phyloP scores from a whole-genome alignment of 2,329 filamentous ascomycete genomes.

The Aspergillus fumigatiaffinis region DNA sequence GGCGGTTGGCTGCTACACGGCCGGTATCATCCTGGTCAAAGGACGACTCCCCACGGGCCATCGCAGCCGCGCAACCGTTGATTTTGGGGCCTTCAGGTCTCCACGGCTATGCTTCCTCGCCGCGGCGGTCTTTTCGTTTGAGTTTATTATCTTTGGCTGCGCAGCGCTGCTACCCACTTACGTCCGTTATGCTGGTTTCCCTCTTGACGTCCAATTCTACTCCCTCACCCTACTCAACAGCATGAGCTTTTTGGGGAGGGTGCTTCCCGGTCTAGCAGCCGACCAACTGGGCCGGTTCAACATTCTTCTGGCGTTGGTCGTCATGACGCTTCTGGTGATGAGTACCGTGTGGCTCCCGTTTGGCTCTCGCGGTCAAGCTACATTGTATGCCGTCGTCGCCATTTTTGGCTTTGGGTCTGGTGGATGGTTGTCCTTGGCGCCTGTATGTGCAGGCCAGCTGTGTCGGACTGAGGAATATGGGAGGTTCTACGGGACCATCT shows the following conservation, averaged over 20 bases:
- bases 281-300: slow-evolving; percentile 48
- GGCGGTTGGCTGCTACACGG: slow-evolving; percentile 29
- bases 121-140: slow-evolving; percentile 43
- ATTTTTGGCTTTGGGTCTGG: slow-evolving; percentile 50
- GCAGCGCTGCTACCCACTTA: slow-evolving; percentile 48
- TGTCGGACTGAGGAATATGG: slow-evolving; percentile 48
- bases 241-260: slow-evolving; percentile 41
- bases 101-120: slow-evolving; percentile 42
- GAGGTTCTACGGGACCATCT: slow-evolving; percentile 47
- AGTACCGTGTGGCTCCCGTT: slow-evolving; percentile 45
- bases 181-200: slow-evolving; percentile 35
- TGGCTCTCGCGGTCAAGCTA: slow-evolving; percentile 36
- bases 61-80: slow-evolving; percentile 31
- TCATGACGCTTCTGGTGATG: slow-evolving; percentile 40
- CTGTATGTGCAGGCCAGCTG: slow-evolving; percentile 46
- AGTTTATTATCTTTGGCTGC: slow-evolving; percentile 49
- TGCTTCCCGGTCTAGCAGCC: slow-evolving; percentile 43
- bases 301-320: slow-evolving; percentile 35
- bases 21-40: slow-evolving; percentile 31
- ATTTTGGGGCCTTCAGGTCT: slow-evolving; percentile 40
- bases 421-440: slow-evolving; percentile 44
- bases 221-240: slow-evolving; percentile 45
- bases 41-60: slow-evolving; percentile 29
- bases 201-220: slow-evolving; percentile 40
- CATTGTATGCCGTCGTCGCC: slow-evolving; percentile 44